phyloP scores from a whole-genome alignment of 306 rosid genomes.

The Herpetospermum pedunculosum region DNA sequence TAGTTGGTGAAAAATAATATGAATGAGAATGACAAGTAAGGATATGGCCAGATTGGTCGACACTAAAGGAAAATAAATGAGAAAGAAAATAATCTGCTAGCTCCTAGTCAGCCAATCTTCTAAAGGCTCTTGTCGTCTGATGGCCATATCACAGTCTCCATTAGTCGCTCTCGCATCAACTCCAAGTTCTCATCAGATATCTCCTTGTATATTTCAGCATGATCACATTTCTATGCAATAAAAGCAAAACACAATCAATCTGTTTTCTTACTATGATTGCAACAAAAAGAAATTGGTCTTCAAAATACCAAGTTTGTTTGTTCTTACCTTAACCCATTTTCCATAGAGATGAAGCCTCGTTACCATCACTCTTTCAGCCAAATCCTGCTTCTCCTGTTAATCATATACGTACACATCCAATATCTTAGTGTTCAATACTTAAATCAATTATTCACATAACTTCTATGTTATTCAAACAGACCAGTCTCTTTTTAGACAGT shows the following conservation, averaged over 20 bases:
- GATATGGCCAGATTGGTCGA: neutral
- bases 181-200: conserved; percentile 85
- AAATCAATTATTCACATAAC: neutral
- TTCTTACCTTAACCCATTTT: conserved; percentile 87
- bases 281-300: neutral
- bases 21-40: neutral
- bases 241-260: neutral
- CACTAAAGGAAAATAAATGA: neutral
- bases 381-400: conserved; percentile 73
- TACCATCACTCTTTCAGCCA: conserved; percentile 96
- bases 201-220: conserved; percentile 80
- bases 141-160: conserved; percentile 96
- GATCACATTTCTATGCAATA: conserved; percentile 62
- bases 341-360: conserved; percentile 87
- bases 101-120: conserved; percentile 44
- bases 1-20: conserved; percentile 5
- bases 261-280: neutral
- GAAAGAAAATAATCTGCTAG: neutral
- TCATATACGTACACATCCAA: neutral
- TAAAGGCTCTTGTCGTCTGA: conserved; percentile 80
- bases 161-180: conserved; percentile 89
- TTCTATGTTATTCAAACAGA: neutral
- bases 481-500: neutral
- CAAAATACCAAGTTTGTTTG: neutral
- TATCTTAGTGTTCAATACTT: neutral